phyloP scores from a whole-genome alignment of 495 filamentous ascomycete species.

The Penicillium ucsense region DNA sequence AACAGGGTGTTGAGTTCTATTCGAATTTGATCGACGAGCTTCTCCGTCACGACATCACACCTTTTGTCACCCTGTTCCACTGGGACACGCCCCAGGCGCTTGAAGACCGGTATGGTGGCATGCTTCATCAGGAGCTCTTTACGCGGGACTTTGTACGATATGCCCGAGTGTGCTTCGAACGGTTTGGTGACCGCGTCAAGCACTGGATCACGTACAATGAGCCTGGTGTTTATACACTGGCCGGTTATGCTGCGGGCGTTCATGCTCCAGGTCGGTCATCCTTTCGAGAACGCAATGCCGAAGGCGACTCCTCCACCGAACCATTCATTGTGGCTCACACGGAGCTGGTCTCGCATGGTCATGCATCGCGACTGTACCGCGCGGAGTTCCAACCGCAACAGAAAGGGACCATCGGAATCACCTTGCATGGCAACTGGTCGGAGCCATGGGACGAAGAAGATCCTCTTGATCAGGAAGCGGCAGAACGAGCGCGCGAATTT shows the following conservation, averaged over 20 bases:
- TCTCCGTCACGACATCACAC: conserved; percentile 32
- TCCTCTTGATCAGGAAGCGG: conserved; percentile 31
- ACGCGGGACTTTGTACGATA: conserved; percentile 37
- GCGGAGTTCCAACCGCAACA: conserved; percentile 33
- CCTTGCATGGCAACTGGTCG: conserved; percentile 41
- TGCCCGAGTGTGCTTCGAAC: conserved; percentile 35
- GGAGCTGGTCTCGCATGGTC: conserved; percentile 33
- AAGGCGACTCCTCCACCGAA: conserved; percentile 38
- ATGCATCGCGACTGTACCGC: conserved; percentile 30
- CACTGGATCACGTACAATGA: conserved; percentile 46
- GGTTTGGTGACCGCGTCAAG: conserved; percentile 35
- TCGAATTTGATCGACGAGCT: conserved; percentile 35
- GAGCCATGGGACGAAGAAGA: conserved; percentile 38
- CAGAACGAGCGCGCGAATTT: conserved; percentile 37
- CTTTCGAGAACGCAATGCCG: conserved; percentile 32
- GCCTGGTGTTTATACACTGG: conserved; percentile 33
- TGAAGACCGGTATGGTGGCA: conserved; percentile 38
- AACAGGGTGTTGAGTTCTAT: conserved; percentile 37
- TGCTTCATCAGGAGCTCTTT: conserved; percentile 34
- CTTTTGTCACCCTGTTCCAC: conserved; percentile 41
- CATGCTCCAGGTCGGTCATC: conserved; percentile 37
- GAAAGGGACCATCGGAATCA: conserved; percentile 37
- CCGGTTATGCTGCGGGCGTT: conserved; percentile 40
- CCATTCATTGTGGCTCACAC: conserved; percentile 38
- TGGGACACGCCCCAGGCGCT: conserved; percentile 39